Evolutionary conservation across 2,329 filamentous ascomycete genomes (phyloP).

Genomic region (Fusarium piperis): DNA sequence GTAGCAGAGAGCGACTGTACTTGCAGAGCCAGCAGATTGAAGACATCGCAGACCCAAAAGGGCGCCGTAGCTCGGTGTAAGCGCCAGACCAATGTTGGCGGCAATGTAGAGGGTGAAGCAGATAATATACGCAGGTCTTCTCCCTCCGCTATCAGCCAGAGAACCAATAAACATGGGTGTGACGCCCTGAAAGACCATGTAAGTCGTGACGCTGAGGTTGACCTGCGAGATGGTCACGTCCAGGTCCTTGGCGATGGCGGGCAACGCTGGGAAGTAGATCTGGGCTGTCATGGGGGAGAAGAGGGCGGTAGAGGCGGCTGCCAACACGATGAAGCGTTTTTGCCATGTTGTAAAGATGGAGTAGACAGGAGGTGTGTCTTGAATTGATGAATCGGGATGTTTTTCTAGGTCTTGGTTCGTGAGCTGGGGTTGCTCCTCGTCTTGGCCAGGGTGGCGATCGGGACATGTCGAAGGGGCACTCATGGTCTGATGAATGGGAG

Average conservation of each 20-base stretch:
- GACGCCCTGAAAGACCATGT: conserved; percentile 70
- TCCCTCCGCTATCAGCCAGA: conserved; percentile 63
- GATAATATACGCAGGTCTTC: conserved; percentile 63
- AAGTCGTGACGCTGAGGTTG: conserved; percentile 64
- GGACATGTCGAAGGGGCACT: not conserved
- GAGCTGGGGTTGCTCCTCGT: not conserved
- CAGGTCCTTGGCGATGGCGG: conserved; percentile 58
- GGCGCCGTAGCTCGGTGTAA: conserved; percentile 59
- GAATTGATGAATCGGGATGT: not conserved
- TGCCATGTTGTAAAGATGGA: conserved; percentile 52
- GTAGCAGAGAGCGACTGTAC: conserved; percentile 65
- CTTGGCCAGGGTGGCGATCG: not conserved
- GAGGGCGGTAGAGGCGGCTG: conserved; percentile 51
- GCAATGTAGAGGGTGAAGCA: conserved; percentile 63
- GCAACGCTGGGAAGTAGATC: conserved; percentile 65
- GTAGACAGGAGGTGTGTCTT: conserved; percentile 40
- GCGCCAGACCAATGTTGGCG: conserved; percentile 63
- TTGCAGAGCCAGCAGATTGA: conserved; percentile 67
- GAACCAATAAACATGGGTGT: conserved; percentile 66
- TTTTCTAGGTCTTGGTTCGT: conserved; percentile 18
- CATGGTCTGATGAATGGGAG: conserved; percentile 2
- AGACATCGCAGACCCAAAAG: conserved; percentile 64
- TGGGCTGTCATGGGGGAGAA: conserved; percentile 59
- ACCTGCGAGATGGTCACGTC: conserved; percentile 53
- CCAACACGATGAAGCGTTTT: conserved; percentile 54